These are phyloP conservation scores for Ophiostoma ips DNA, from an alignment of 2,329 filamentous ascomycete species.

Conservation along the genomic window DNA sequence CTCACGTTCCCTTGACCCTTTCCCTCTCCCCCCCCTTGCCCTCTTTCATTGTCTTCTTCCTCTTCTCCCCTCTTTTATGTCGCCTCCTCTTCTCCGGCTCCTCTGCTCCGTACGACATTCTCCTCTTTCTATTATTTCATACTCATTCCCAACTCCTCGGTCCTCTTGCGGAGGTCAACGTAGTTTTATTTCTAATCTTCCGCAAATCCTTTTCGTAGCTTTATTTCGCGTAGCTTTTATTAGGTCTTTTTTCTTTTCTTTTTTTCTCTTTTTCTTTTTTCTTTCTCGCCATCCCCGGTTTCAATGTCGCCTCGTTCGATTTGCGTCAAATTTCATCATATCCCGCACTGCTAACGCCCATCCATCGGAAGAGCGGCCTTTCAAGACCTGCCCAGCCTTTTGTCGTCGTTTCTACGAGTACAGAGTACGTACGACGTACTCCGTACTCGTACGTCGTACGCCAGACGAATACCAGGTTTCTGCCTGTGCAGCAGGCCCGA, in stretches of 20 bases:
- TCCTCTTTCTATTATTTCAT: neutral
- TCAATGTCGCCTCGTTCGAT: no score
- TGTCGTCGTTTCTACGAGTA: neutral
- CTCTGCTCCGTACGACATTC: neutral
- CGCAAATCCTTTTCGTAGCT: no score
- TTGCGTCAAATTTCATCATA: no score
- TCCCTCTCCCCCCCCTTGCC: neutral
- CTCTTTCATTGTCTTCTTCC: neutral
- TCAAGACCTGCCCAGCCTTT: no score
- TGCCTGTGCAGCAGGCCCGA: neutral
- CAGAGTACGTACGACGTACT: no score
- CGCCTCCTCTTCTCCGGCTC: no score
- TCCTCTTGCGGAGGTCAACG: neutral
- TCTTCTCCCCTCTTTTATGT: neutral
- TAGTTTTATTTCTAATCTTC: neutral
- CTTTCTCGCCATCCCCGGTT: neutral
- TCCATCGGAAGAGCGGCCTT: no score
- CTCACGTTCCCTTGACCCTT: neutral
- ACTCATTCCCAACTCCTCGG: neutral
- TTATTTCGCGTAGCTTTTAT: neutral
- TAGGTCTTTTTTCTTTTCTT: neutral
- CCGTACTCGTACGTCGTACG: no score
- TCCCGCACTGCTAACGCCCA: no score
- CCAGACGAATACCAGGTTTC: no score
- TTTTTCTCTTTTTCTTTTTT: neutral